Evolutionary conservation across 2,329 filamentous ascomycete genomes (phyloP).

Genomic region (Rutstroemia sp.): DNA sequence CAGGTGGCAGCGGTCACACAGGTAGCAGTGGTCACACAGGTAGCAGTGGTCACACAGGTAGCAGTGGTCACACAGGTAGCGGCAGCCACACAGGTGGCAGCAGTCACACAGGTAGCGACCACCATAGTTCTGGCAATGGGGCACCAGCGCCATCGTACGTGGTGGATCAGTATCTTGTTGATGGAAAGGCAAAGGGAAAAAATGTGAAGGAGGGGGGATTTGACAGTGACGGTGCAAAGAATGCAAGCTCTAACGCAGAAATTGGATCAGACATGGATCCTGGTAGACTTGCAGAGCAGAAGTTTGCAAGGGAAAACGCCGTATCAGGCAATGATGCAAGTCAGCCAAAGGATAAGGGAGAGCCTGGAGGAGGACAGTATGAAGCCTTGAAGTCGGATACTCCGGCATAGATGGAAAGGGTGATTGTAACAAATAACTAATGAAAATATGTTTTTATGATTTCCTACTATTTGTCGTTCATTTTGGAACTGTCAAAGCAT

Average conservation of each 20-base stretch:
- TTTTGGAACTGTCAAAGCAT: too few species aligned
- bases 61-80: too few species aligned
- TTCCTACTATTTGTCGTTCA: not conserved
- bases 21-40: too few species aligned
- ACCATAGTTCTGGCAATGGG: slow-evolving; percentile 11
- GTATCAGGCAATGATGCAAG: slow-evolving; percentile 13
- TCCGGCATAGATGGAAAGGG: not conserved
- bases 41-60: too few species aligned
- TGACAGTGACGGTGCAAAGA: slow-evolving; percentile 22
- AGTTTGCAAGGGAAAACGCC: slow-evolving; percentile 31
- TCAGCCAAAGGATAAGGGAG: slow-evolving; percentile 19
- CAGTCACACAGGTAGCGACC: too few species aligned
- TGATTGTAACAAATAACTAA: not conserved
- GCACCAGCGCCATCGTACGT: slow-evolving; percentile 25
- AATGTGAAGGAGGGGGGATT: slow-evolving; percentile 27
- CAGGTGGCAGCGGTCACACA: too few species aligned
- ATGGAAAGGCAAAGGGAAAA: slow-evolving; percentile 21
- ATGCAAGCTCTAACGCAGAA: slow-evolving; percentile 32
- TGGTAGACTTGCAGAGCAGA: slow-evolving; percentile 37
- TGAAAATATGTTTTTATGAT: not conserved
- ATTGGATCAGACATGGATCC: slow-evolving; percentile 43
- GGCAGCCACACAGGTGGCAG: too few species aligned
- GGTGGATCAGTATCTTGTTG: slow-evolving; percentile 16
- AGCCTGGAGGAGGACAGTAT: slow-evolving; percentile 1
- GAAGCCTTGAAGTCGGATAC: not conserved